Base-by-base conservation (phyloP, 768 basidiomycete species). In the Agrocybe praecox region DNA sequence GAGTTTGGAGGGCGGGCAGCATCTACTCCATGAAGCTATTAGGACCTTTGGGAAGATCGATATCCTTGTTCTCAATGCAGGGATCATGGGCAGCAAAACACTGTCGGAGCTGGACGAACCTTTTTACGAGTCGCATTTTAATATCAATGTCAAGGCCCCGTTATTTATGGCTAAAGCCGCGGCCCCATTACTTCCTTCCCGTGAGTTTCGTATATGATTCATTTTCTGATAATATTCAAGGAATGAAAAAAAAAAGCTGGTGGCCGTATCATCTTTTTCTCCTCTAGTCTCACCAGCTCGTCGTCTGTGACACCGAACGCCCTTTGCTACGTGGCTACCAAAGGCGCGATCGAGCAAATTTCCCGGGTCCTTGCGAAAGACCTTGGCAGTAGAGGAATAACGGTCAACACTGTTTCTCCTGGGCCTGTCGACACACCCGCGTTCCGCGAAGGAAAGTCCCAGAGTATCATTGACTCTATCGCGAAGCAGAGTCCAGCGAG, bases 311-410 rank as follows among this genome's bases (percentile, higher is more conserved):
- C 73, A 6, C 78, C 84, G 0, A 78, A 79, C 55, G 74, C 76
- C 17, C 74, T 86, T 23, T 69, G 79, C 46, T 86, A 84, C 68
- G 74, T 77, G 55, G 79, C 80, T 23, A 77, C 83, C 0, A 85
- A 86, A 66, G 85, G 82, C 34, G 84, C 85, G 1, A 73, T 86
- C 52, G 84, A 86, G 64, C 85, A 86, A 59, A 72, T 85, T 44
- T 70, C 79, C 32, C 79, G 84, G 15, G 78, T 84, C 21, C 77
- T 87, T 15, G 79, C 84, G 6, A 84, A 86, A 57, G 83, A 86
- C 57, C 74, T 85, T n/a, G 84, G 81, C 2, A 60, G 69, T 11
- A 69, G 72, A 10, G 81, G 81, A 12, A 76, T 86, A 60, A 85
- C 82, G 0, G 83, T 84, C 36, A 86, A 86, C 70, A 79, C 78